phyloP scores from a whole-genome alignment of 2,329 filamentous ascomycete species.

The Colletotrichum viniferum region DNA sequence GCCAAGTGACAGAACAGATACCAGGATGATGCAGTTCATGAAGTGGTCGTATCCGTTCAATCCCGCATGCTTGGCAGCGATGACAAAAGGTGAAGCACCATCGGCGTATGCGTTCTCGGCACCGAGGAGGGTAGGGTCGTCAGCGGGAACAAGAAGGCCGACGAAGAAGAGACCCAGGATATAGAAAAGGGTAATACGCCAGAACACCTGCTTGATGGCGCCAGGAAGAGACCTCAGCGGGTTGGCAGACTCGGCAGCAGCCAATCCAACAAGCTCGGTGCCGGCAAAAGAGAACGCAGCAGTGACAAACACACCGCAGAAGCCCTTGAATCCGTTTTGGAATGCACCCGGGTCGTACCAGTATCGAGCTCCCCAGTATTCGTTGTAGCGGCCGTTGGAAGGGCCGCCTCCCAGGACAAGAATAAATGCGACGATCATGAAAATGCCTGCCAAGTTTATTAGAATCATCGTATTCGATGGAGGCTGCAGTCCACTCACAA shows the following conservation, averaged over 20 bases:
- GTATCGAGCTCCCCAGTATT: constrained; percentile 55
- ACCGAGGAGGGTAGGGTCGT: constrained; percentile 44
- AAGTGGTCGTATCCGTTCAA: constrained; percentile 57
- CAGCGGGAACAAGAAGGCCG: constrained; percentile 52
- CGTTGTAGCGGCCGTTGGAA: constrained; percentile 42
- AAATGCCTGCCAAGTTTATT: constrained; percentile 45
- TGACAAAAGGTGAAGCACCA: constrained; percentile 58
- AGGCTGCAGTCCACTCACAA: constrained; percentile 22
- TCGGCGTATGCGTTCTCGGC: constrained; percentile 9
- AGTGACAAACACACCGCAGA: constrained; percentile 74
- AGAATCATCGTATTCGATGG: not conserved
- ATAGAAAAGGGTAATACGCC: constrained; percentile 62
- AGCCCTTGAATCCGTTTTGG: constrained; percentile 75
- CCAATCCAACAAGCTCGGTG: constrained; percentile 76
- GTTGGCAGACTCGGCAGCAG: constrained; percentile 73
- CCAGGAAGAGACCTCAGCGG: constrained; percentile 76
- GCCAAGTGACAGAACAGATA: constrained; percentile 63
- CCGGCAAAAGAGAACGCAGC: constrained; percentile 77
- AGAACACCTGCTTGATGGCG: constrained; percentile 80
- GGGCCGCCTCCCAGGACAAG: constrained; percentile 66
- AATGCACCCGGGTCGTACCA: constrained; percentile 63
- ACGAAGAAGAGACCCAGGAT: constrained; percentile 57
- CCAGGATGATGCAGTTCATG: constrained; percentile 64
- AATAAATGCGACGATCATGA: constrained; percentile 67
- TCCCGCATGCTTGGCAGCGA: constrained; percentile 56